Evolutionary conservation across 2,329 filamentous ascomycete genomes (phyloP).

Genomic region (Penicillium sp.): DNA sequence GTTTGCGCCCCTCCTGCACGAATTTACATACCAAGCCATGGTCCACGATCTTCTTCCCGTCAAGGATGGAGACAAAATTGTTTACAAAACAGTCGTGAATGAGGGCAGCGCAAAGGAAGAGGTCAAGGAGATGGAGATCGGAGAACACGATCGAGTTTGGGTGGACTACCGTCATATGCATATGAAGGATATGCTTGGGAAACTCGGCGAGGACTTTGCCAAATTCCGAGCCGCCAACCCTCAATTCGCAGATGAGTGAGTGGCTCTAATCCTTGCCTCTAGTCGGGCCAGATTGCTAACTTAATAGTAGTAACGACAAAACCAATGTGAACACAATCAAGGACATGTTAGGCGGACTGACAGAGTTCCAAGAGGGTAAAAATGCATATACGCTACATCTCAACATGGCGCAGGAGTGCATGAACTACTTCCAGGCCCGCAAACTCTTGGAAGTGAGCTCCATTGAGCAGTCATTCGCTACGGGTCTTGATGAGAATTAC

Average conservation of each 20-base stretch:
- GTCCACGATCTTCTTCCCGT: constrained; percentile 89
- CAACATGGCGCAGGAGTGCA: constrained; percentile 95
- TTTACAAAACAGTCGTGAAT: constrained; percentile 77
- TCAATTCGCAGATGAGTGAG: constrained; percentile 74
- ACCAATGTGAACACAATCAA: constrained; percentile 87
- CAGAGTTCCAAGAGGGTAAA: constrained; percentile 94
- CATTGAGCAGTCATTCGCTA: constrained; percentile 86
- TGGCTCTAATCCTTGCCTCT: neutral
- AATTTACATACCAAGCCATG: constrained; percentile 99
- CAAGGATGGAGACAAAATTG: constrained; percentile 82
- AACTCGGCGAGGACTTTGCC: constrained; percentile 87
- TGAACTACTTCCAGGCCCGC: constrained; percentile 83
- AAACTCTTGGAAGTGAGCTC: constrained; percentile 85
- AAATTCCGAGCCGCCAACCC: constrained; percentile 89
- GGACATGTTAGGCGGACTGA: constrained; percentile 92
- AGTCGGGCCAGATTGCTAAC: constrained; percentile 1
- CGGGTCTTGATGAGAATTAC: constrained; percentile 88
- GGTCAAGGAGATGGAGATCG: constrained; percentile 86
- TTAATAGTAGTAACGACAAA: constrained; percentile 55
- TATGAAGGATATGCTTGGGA: constrained; percentile 97
- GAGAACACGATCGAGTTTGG: constrained; percentile 91
- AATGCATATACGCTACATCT: constrained; percentile 92
- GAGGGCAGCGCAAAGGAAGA: constrained; percentile 68
- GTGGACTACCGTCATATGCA: constrained; percentile 89
- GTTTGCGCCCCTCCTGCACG: constrained; percentile 81